Evolutionary conservation across 257 asterid species (phyloP).

Genomic region (Solanum bukasovii): DNA sequence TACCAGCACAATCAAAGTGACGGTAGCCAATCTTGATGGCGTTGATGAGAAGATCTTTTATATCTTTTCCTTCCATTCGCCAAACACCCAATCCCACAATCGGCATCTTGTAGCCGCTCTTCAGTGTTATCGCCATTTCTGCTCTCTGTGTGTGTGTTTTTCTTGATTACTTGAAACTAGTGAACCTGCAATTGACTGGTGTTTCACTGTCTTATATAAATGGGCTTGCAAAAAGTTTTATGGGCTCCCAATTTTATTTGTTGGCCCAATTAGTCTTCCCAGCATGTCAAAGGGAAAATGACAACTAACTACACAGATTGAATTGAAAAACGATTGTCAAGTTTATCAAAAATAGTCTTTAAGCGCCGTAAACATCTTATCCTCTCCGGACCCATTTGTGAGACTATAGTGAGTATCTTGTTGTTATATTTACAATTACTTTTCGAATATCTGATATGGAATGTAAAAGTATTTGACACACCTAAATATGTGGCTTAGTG

Average conservation of each 20-base stretch:
- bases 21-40: constrained; percentile 48
- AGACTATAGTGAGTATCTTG: no score
- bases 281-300: background rate
- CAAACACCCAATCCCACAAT: constrained; percentile 42
- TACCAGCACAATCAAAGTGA: constrained; percentile 59
- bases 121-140: constrained; percentile 27
- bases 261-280: background rate
- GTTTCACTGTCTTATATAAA: background rate
- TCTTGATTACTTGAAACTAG: background rate
- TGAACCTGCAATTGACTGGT: no score
- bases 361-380: no score
- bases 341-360: background rate
- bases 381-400: background rate
- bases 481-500: no score
- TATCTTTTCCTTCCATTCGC: constrained; percentile 41
- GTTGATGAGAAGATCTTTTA: constrained; percentile 25
- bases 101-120: constrained; percentile 43
- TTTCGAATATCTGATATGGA: background rate
- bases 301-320: background rate
- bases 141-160: background rate
- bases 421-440: background rate
- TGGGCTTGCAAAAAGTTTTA: background rate
- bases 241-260: background rate
- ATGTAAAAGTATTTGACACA: background rate
- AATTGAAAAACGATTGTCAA: no score